phyloP scores from a whole-genome alignment of 305 asterid species.

The Fraxinus sp. region DNA sequence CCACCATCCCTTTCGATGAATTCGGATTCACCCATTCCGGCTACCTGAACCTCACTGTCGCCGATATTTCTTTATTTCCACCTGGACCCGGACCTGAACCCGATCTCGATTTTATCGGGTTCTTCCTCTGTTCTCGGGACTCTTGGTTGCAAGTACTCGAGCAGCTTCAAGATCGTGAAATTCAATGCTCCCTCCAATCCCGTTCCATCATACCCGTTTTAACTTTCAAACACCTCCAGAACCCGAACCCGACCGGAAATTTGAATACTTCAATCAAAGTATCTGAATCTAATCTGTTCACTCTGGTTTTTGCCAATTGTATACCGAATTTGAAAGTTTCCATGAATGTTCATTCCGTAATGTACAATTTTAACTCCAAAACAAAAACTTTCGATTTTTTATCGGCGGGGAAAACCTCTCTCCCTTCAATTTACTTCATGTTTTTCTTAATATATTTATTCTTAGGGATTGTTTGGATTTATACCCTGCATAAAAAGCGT shows the following conservation, averaged over 20 bases:
- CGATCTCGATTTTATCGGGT: constrained; percentile 39
- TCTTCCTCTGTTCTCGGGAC: constrained; percentile 47
- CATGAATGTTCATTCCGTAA: constrained; percentile 40
- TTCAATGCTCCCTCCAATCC: constrained; percentile 40
- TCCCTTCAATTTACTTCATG: constrained; percentile 39
- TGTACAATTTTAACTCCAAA: constrained; percentile 28
- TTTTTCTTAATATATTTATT: constrained; percentile 30
- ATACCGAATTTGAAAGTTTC: constrained; percentile 31
- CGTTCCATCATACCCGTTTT: constrained; percentile 16
- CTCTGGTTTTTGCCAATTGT: constrained; percentile 44
- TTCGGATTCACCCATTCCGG: constrained; percentile 50
- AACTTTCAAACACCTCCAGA: constrained; percentile 29
- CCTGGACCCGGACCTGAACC: constrained; percentile 23
- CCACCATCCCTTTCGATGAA: constrained; percentile 43
- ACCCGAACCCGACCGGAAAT: neutral
- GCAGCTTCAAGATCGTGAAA: constrained; percentile 36
- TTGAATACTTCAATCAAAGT: neutral
- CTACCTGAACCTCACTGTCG: constrained; percentile 41
- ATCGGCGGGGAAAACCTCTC: constrained; percentile 38
- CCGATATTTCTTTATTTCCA: constrained; percentile 16
- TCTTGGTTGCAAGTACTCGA: constrained; percentile 40
- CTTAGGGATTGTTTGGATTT: constrained; percentile 33
- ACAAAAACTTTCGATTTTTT: constrained; percentile 29
- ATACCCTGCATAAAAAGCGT: constrained; percentile 31
- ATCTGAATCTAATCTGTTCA: constrained; percentile 28